Base-by-base conservation (phyloP, 345 rosid species). In the Corymbia maculata region DNA sequence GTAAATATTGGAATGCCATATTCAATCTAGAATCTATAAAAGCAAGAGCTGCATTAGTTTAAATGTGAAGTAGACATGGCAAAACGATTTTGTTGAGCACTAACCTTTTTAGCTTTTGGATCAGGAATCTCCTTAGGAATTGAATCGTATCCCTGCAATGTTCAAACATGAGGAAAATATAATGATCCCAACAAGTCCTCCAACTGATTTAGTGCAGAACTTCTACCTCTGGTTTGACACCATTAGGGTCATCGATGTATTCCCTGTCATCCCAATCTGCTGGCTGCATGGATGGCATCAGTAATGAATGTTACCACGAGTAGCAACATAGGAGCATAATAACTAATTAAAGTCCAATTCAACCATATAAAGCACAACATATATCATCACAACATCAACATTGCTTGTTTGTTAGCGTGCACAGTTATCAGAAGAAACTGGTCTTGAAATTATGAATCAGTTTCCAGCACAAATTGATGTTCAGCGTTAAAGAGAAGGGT, bases 191-290 rank as follows among this genome's bases (percentile, higher is more conserved):
- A 42, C 21, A 53, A 70, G 86, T 87, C 49, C 84, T 75, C 84
- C 49, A 75, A 75, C 84, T 42, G 49, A 75, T 75, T 42, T 22
- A 75, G 28, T 42, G 84, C 28, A 42, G 49, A 42, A 70, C 36
- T 85, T 36, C 86, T 91, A 97, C 99, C 98, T 95, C 92, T 19
- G 99, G 98, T 93, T 96, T 96, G 87, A 92, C 94, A 90, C 91
- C 96, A 87, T 93, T 90, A 80, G 97, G 99, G 90, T 97, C 98
- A 45, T 95, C 97, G 4, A 97, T 95, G 91, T 94, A 97, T 88
- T 97, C 99, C 88, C 94, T 95, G 51, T 95, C 98, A 89, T 97
- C 99, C 99, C 98, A 97, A 88, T 95, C 98, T 88, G 92, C 94
- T 44, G 98, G 98, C 99, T 97, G 96, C 66, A 86, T 86, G 85